Evolutionary conservation across 1,284 basidiomycete species (phyloP), one percentile per base, ranked within the genome.

Genomic region (Boletellus deceptivus): DNA sequence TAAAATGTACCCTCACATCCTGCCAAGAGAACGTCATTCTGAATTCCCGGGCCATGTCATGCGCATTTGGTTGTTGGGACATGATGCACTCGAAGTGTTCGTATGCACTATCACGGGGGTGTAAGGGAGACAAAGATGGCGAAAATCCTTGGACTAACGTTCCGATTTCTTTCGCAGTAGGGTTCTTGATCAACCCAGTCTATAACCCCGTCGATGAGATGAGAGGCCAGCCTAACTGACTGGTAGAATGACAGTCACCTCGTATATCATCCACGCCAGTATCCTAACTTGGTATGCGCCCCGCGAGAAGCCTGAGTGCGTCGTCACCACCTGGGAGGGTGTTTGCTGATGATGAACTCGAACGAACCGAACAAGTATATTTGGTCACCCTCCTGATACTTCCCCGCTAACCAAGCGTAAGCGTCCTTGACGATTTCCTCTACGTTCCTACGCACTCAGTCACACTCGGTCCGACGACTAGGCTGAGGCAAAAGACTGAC

Each of bases 371-470:
- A 72, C 3, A 74, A 52, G 48, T 60, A 74, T 14, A 74, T 73
- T n/a, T 56, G 52, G 49, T 74, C 72, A 6, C 70, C 69, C 6
- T 53, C 49, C 14, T 60, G 27, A 46, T 75, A 74, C 20, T 68
- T 65, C 4, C 71, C 67, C 5, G 64, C 64, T 16, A 76, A 55
- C 74, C 74, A 76, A 4, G 54, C 57, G 54, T 75, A 76, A 16
- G 72, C 73, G 13, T 57, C 59, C 6, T 69, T 41, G 6, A 76
- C 55, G 11, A 65, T 67, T 34, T 54, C 60, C 36, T 72, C 63
- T 40, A 70, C 64, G 42, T 66, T 65, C 65, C 73, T 74, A 31
- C 34, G n/a, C 6, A 20, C 17, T n/a, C 1, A 31, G 2, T 43
- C 31, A 48, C 38, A 39, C 8, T 31, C 6, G 14, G n/a, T 17